Percentiles rank a stretch among this genome's conserved stretches.
phyloP scores from a whole-genome alignment of 108 stramenopile species.

The Cafeteria roenbergensis region DNA sequence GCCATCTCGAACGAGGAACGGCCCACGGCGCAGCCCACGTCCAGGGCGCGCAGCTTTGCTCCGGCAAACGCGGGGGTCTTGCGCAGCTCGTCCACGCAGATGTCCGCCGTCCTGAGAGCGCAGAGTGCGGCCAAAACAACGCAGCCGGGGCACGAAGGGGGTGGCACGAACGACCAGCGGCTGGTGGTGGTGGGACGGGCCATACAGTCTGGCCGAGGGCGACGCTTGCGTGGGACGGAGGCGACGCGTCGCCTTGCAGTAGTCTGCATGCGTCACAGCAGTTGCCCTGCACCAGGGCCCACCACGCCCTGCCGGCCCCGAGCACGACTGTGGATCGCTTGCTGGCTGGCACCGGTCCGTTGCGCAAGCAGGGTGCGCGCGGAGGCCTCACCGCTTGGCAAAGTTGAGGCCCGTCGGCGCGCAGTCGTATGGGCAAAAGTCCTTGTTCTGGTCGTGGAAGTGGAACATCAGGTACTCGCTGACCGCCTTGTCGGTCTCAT shows the following conservation, averaged over 20 bases:
- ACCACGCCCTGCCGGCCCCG: constrained; percentile 53
- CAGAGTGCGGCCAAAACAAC: constrained; percentile 8
- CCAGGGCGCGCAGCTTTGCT: constrained; percentile 42
- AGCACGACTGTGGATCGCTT: too few species aligned
- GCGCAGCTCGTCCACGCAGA: constrained; percentile 24
- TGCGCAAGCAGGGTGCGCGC: too few species aligned
- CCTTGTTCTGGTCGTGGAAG: constrained; percentile 26
- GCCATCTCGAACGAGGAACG: constrained; percentile 72
- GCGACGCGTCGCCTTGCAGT: too few species aligned
- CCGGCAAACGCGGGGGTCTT: constrained; percentile 39
- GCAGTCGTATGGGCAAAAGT: not conserved
- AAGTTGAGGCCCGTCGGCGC: not conserved
- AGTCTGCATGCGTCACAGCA: not conserved
- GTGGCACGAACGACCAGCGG: too few species aligned
- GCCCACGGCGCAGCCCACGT: constrained; percentile 84
- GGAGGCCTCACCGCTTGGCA: too few species aligned
- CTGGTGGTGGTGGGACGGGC: too few species aligned
- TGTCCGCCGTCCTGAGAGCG: constrained; percentile 36
- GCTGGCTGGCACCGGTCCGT: too few species aligned
- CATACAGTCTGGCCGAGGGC: too few species aligned
- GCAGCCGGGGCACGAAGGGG: too few species aligned
- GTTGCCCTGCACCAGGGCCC: constrained; percentile 25
- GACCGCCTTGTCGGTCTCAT: constrained; percentile 57
- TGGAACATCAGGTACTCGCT: constrained; percentile 67
- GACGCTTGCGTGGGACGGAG: too few species aligned